phyloP scores from a whole-genome alignment of 345 rosid genomes.

The Salix udensis region DNA sequence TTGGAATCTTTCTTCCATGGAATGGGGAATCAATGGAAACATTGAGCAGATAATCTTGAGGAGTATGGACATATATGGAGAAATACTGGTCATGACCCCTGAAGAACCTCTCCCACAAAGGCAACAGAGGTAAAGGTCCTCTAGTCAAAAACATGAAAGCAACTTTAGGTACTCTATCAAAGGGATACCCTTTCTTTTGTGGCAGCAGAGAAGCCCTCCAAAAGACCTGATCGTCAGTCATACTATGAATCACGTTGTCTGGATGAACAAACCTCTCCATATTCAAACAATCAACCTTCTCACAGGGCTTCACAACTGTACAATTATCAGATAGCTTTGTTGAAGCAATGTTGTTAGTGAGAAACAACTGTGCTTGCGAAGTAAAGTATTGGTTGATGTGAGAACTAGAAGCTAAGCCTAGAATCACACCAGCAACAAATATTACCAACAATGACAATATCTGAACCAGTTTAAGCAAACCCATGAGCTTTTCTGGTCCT shows the following conservation, averaged over 20 bases:
- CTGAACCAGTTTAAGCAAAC: conserved; percentile 66
- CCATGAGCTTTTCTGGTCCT: conserved; percentile 27
- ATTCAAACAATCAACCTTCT: conserved; percentile 42
- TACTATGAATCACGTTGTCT: conserved; percentile 43
- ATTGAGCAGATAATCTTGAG: conserved; percentile 45
- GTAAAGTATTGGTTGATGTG: conserved; percentile 59
- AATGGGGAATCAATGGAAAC: conserved; percentile 62
- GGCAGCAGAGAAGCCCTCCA: conserved; percentile 93
- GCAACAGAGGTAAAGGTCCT: conserved; percentile 85
- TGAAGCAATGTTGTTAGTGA: conserved; percentile 33
- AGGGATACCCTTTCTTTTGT: conserved; percentile 56
- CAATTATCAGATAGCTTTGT: conserved; percentile 18
- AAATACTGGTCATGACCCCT: conserved; percentile 55
- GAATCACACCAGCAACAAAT: conserved; percentile 73
- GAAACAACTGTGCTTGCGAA: conserved; percentile 42
- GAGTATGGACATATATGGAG: conserved; percentile 65
- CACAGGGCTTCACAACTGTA: conserved; percentile 32
- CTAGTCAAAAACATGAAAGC: conserved; percentile 90
- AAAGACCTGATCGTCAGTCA: conserved; percentile 62
- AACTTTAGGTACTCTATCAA: conserved; percentile 58
- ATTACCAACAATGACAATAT: conserved; percentile 65
- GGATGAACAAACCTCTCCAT: conserved; percentile 52
- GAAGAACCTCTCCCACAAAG: conserved; percentile 88
- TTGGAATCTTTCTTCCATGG: conserved; percentile 64
- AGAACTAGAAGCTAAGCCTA: conserved; percentile 67